Base-by-base conservation (phyloP, 768 basidiomycete species). In the Hemileccinum rubropunctum region DNA sequence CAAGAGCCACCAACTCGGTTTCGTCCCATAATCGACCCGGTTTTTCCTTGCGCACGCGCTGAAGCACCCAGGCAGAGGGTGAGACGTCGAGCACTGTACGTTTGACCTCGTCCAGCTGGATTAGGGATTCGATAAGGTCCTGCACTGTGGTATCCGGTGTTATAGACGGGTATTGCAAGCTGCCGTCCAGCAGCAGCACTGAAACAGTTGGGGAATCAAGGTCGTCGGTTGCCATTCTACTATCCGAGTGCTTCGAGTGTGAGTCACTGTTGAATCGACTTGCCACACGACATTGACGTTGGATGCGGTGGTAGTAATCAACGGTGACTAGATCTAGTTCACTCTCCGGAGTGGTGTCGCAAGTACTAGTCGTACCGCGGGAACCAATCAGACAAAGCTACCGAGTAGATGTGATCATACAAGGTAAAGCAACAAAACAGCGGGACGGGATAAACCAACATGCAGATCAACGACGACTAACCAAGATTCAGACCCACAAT, bases 1-100 rank as follows among this genome's bases (percentile, higher is more conserved):
- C 81, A 8, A 91, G 74, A 30, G 70, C 69, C 50, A 80, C 76
- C 4, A 92, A 74, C 54, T 88, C 88, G 3, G 78, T 74, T 55
- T 89, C 84, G 56, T 84, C 83, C 88, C 90, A 89, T 47, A 72
- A 63, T 20, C 82, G 73, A 42, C 87, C 88, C 41, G 66, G 68
- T 18, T 68, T 73, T 61, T 90, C 82, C 35, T 65, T 71, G 41
- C 84, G 75, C 39, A 88, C 76, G 46, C 64, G 71, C 65, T 88
- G 88, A 51, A 92, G 64, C 18, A 80, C 84, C 88, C 89, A 92
- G 5, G 77, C 80, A 46, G 64, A 67, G 27, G 82, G 77, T 37
- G 77, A 69, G 14, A 84, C 68, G 57, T 80, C 82, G 3, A 86
- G 71, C 14, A 83, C 65, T 34, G 83, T 83, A 15, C 66, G 56